These are phyloP conservation scores for Phytophthora capsici DNA, from an alignment of 352 stramenopile species.

Conservation along the genomic window DNA sequence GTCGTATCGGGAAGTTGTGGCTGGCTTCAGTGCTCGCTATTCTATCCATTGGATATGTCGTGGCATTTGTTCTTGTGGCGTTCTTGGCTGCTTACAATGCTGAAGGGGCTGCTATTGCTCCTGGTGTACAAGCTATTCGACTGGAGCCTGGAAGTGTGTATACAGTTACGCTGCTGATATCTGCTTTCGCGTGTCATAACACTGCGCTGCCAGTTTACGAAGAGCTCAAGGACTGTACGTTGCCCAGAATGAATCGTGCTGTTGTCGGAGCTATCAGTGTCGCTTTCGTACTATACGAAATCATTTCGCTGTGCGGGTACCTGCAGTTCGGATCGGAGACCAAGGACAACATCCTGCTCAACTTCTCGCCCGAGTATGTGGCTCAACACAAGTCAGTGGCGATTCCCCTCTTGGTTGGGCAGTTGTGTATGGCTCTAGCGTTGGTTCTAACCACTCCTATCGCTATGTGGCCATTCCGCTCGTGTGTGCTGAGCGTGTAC, in stretches of 20 bases:
- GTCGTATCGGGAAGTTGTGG: slow-evolving; percentile 66
- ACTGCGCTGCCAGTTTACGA: slow-evolving; percentile 81
- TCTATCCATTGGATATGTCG: slow-evolving; percentile 74
- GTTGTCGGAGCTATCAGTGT: slow-evolving; percentile 66
- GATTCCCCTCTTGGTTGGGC: slow-evolving; percentile 60
- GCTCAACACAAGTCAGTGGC: slow-evolving; percentile 45
- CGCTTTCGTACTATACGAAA: slow-evolving; percentile 74
- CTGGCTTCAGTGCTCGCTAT: slow-evolving; percentile 68
- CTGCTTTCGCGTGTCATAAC: slow-evolving; percentile 80
- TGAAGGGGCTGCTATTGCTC: slow-evolving; percentile 2
- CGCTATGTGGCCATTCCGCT: slow-evolving; percentile 83
- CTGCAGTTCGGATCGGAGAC: slow-evolving; percentile 69
- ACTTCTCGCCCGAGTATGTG: slow-evolving; percentile 75
- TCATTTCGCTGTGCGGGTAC: slow-evolving; percentile 74
- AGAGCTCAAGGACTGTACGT: slow-evolving; percentile 59
- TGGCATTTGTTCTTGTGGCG: slow-evolving; percentile 63
- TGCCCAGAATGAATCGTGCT: slow-evolving; percentile 70
- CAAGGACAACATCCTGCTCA: slow-evolving; percentile 80
- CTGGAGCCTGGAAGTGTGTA: slow-evolving; percentile 71
- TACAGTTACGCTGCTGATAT: slow-evolving; percentile 79
- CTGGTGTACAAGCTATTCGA: slow-evolving; percentile 48
- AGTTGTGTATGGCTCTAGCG: slow-evolving; percentile 69
- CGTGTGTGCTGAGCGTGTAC: slow-evolving; percentile 71
- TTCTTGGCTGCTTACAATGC: slow-evolving; percentile 40
- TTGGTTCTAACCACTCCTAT: slow-evolving; percentile 72